Conservation (phyloP, 2,329 filamentous ascomycete species). For the Diaporthe caulivora region DNA sequence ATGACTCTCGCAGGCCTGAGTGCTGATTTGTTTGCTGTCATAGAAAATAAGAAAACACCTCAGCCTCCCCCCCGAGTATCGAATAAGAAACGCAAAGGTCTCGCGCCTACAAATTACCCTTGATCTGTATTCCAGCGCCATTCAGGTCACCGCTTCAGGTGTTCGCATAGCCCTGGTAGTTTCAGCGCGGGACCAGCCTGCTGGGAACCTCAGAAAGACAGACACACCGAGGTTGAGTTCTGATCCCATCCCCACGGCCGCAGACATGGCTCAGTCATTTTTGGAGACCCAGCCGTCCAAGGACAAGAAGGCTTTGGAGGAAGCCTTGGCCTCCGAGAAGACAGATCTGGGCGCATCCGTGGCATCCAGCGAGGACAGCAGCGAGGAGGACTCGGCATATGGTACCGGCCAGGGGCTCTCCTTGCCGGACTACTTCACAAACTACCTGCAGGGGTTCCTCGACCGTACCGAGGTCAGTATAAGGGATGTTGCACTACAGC, state of each 20-base stretch:
- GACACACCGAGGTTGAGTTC: conserved; percentile 44
- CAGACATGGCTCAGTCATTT: conserved; percentile 83
- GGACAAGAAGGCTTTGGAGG: conserved; percentile 77
- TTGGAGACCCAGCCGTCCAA: conserved; percentile 76
- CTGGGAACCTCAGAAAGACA: conserved; percentile 46
- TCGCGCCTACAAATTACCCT: conserved; percentile 83
- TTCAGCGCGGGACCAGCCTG: conserved; percentile 52
- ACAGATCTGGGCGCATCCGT: conserved; percentile 73
- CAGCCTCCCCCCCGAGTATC: conserved; percentile 78
- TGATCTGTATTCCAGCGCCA: conserved; percentile 87
- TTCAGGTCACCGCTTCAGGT: conserved; percentile 84
- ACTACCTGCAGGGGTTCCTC: conserved; percentile 79
- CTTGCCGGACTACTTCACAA: conserved; percentile 77
- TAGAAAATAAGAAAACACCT: conserved; percentile 85
- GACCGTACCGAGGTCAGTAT: conserved; percentile 79
- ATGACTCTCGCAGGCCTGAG: not conserved
- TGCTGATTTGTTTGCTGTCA: conserved; percentile 23
- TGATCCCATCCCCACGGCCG: conserved; percentile 72
- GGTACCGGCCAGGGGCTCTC: conserved; percentile 80
- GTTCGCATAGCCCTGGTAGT: conserved; percentile 78
- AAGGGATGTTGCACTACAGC: conserved; percentile 72
- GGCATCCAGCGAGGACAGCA: conserved; percentile 68
- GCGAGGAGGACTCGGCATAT: conserved; percentile 69
- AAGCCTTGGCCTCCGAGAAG: conserved; percentile 73
- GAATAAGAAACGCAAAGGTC: conserved; percentile 80